Conservation (phyloP, 1,284 basidiomycete species). For the Wallemia mellicola region DNA sequence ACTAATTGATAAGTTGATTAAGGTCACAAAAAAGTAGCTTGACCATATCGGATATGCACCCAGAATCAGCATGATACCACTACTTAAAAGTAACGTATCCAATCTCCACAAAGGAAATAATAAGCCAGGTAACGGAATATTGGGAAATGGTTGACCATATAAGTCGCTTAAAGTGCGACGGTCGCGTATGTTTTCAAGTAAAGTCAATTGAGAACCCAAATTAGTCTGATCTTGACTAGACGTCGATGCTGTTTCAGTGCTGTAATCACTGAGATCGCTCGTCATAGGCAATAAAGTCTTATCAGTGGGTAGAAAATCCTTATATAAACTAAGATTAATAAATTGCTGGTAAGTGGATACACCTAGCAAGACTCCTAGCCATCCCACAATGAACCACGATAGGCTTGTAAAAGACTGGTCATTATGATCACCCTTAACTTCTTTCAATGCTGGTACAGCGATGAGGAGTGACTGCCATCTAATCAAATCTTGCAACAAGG, state of each 20-base stretch:
- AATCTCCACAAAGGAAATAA: neutral
- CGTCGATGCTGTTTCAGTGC: neutral
- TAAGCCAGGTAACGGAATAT: neutral
- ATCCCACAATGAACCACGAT: neutral
- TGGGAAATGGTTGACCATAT: neutral
- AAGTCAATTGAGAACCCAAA: neutral
- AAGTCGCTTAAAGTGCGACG: neutral
- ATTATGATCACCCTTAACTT: neutral
- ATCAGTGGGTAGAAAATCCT: neutral
- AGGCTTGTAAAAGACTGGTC: neutral
- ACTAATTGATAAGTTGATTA: neutral
- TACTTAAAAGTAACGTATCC: neutral
- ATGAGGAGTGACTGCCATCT: neutral
- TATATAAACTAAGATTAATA: neutral
- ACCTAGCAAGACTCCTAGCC: neutral
- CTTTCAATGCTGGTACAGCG: neutral
- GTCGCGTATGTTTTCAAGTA: neutral
- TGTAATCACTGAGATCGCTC: neutral
- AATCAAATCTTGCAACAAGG: neutral
- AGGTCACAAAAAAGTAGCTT: neutral
- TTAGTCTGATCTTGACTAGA: neutral
- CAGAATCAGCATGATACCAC: neutral
- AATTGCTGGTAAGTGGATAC: neutral
- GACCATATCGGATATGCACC: neutral
- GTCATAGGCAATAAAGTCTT: neutral